Conservation (phyloP, 805 yeast genomes). For the Lachancea quebecensis region DNA sequence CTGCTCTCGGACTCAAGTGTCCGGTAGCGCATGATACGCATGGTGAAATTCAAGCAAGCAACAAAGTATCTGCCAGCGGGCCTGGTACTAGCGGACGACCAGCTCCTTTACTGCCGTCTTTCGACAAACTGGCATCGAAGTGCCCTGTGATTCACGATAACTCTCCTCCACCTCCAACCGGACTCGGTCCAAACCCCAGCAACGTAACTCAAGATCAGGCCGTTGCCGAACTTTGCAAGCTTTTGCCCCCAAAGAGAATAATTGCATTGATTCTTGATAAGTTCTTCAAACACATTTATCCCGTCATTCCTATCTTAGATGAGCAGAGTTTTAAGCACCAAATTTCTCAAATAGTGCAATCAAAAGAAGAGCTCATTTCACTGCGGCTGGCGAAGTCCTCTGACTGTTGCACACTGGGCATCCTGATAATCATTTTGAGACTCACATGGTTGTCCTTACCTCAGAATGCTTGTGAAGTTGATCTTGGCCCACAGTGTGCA, state of each 20-base stretch:
- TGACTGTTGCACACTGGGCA: slow-evolving; percentile 42
- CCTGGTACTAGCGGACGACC: neutral
- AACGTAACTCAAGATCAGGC: slow-evolving; percentile 18
- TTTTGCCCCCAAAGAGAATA: slow-evolving; percentile 48
- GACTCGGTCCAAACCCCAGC: neutral
- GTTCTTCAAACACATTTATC: slow-evolving; percentile 53
- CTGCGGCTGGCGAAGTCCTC: slow-evolving; percentile 30
- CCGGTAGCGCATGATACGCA: slow-evolving; percentile 2
- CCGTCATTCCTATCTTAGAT: slow-evolving; percentile 62
- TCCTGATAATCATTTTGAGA: slow-evolving; percentile 45
- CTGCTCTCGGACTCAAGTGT: neutral
- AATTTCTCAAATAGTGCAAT: slow-evolving; percentile 25
- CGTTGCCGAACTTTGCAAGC: slow-evolving; percentile 29
- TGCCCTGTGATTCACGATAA: slow-evolving; percentile 24
- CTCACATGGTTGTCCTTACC: slow-evolving; percentile 53
- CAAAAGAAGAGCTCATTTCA: slow-evolving; percentile 12
- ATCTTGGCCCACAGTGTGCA: slow-evolving; percentile 21
- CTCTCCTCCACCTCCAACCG: slow-evolving; percentile 12
- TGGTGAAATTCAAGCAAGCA: neutral
- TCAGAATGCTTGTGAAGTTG: slow-evolving; percentile 31
- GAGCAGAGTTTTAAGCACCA: slow-evolving; percentile 37
- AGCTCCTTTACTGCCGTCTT: slow-evolving; percentile 18
- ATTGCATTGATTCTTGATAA: slow-evolving; percentile 52
- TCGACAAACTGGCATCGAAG: slow-evolving; percentile 21
- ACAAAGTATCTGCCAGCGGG: neutral